Base-by-base conservation (phyloP, 768 basidiomycete species). In the Mycena leptocephala region DNA sequence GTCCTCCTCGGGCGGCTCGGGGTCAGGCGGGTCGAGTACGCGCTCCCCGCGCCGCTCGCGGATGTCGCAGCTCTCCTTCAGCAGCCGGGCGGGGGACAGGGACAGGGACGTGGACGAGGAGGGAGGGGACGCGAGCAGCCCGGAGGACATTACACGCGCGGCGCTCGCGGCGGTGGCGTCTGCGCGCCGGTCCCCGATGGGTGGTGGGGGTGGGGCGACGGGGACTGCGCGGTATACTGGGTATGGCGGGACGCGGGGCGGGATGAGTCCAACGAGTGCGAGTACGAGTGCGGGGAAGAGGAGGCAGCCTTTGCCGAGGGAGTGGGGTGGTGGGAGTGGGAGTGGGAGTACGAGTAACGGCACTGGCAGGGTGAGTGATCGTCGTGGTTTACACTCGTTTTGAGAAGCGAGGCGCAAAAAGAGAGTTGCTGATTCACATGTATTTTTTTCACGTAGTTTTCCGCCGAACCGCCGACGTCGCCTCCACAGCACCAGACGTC, bases 101-200 rank as follows among this genome's bases (percentile, higher is more conserved):
- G 81, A 84, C 53, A 80, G 79, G 28, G 76, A 77, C 33, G 76
- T 77, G 28, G 81, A 51, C 33, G 75, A 76, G 24, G 81, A 32
- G 14, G 30, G 55, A 16, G 55, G 13, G 3, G 35, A 37, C 22
- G 35, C 78, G 43, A 66, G 58, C 37, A 70, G 81, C 24, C 81
- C 83, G 20, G 83, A 82, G 35, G 87, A 91, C 79, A 85, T 93
- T 37, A 88, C 89, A 2, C 87, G 88, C 32, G 89, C 92, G 68
- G 93, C 93, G 58, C 82, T 94, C 76, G 92, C 90, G 55, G 90
- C 93, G 39, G 90, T 93, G 51, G 90, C 92, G 6, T 89, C 90
- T 4, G 88, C 91, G 32, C 85, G 92, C 73, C 85, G 88, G 70
- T 92, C 90, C 77, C 90, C 90, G 39, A 13, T 86, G 84, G 69